These are phyloP conservation scores for Fagus sylvatica DNA, from an alignment of 306 rosid genomes.

Conservation along the genomic window DNA sequence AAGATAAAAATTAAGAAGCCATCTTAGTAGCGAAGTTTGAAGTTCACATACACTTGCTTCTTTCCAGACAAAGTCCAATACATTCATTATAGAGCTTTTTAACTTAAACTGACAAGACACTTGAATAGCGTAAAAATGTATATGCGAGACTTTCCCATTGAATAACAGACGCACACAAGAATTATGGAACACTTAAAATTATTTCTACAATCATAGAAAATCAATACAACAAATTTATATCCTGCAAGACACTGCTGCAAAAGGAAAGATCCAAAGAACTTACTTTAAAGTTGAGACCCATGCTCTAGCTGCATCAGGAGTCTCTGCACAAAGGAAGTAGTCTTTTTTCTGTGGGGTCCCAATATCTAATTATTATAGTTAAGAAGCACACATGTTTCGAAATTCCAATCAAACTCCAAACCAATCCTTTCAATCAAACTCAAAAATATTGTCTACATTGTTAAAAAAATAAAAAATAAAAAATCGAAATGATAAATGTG, in stretches of 20 bases:
- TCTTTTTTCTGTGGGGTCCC: slow-evolving; percentile 98
- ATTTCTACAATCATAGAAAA: neutral
- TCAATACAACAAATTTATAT: neutral
- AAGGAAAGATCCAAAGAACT: slow-evolving; percentile 33
- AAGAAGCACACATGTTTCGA: slow-evolving; percentile 33
- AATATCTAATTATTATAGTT: slow-evolving; percentile 60
- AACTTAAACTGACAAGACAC: neutral
- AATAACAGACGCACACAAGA: slow-evolving; percentile 1
- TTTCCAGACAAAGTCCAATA: neutral
- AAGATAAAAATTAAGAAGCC: neutral
- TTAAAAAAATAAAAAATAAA: slow-evolving; percentile 10
- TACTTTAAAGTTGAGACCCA: slow-evolving; percentile 98
- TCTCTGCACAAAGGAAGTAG: slow-evolving; percentile 97
- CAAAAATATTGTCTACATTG: neutral
- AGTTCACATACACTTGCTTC: neutral
- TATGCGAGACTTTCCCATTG: neutral
- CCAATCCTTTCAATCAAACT: neutral
- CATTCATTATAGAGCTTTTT: neutral
- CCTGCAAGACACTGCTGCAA: neutral
- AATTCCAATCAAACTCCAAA: slow-evolving; percentile 1
- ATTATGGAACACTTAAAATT: neutral
- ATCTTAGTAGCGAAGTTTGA: neutral
- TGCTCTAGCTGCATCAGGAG: slow-evolving; percentile 97
- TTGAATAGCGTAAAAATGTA: neutral
- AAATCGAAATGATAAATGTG: slow-evolving; percentile 22